These are phyloP conservation scores for Solanum chacoense DNA, from an alignment of 305 asterid genomes.

Conservation along the genomic window DNA sequence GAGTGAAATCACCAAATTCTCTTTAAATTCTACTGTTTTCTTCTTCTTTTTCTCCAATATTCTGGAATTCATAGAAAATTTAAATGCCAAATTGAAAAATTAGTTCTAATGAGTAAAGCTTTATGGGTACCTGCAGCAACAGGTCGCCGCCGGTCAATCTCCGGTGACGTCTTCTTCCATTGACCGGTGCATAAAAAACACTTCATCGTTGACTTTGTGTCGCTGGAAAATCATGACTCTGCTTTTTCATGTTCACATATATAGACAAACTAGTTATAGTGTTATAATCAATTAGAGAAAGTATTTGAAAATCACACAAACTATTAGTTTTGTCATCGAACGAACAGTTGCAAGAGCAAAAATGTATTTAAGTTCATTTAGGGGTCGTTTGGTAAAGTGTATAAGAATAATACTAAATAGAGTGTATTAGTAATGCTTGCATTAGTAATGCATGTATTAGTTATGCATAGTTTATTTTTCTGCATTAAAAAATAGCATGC, in stretches of 20 bases:
- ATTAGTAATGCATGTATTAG: no score
- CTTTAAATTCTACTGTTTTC: not conserved
- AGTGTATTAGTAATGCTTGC: no score
- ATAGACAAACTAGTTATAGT: not conserved
- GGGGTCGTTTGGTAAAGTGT: no score
- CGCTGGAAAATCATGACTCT: not conserved
- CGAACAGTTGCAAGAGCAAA: no score
- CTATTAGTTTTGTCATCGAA: no score
- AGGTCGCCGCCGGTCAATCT: not conserved
- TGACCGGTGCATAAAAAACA: not conserved
- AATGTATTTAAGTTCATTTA: no score
- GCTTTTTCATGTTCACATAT: not conserved
- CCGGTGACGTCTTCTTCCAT: not conserved
- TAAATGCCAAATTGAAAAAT: not conserved
- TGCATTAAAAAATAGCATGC: no score
- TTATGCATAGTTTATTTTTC: no score
- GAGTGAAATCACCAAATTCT: not conserved
- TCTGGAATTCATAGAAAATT: not conserved
- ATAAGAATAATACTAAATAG: no score
- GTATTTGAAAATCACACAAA: no score
- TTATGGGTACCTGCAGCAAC: not conserved
- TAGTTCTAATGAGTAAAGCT: not conserved
- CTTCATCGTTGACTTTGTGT: not conserved
- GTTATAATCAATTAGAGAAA: no score
- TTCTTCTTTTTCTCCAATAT: not conserved